Evolutionary conservation across 2,329 filamentous ascomycete species (phyloP).

Genomic region (Xylaria sp.): DNA sequence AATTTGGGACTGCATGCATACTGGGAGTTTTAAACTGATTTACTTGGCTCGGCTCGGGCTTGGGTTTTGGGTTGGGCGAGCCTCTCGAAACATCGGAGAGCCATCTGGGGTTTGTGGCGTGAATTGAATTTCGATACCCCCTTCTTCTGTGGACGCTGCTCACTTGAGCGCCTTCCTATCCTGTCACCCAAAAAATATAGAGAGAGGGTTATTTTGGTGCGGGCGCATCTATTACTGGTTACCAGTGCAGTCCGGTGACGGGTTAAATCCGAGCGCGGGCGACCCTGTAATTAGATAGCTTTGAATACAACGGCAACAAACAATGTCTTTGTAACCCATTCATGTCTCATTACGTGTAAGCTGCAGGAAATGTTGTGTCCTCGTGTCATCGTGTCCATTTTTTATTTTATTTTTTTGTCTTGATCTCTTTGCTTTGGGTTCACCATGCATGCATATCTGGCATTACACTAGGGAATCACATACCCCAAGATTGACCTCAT

Average conservation of each 20-base stretch:
- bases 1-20: conserved; percentile 36
- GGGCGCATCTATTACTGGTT: conserved; percentile 28
- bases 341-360: conserved; percentile 10
- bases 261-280: conserved; percentile 2
- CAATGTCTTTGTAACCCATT: conserved; percentile 9
- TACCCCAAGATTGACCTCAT: conserved; percentile 5
- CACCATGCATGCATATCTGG: background rate
- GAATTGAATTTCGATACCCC: conserved; percentile 40
- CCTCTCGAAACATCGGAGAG: conserved; percentile 14
- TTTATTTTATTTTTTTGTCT: background rate
- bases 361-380: conserved; percentile 6
- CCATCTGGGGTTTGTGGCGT: conserved; percentile 31
- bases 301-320: conserved; percentile 16
- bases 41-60: conserved; percentile 21
- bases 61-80: conserved; percentile 19
- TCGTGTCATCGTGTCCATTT: background rate
- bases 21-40: conserved; percentile 33
- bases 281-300: conserved; percentile 22
- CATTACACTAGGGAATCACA: background rate
- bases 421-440: background rate
- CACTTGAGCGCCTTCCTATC: conserved; percentile 37
- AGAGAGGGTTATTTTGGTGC: conserved; percentile 26
- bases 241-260: conserved; percentile 16
- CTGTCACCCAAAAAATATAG: conserved; percentile 26
- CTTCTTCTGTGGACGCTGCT: conserved; percentile 33